Base-by-base conservation (phyloP, 1,284 basidiomycete species). In the Ganoderma lingzhi region DNA sequence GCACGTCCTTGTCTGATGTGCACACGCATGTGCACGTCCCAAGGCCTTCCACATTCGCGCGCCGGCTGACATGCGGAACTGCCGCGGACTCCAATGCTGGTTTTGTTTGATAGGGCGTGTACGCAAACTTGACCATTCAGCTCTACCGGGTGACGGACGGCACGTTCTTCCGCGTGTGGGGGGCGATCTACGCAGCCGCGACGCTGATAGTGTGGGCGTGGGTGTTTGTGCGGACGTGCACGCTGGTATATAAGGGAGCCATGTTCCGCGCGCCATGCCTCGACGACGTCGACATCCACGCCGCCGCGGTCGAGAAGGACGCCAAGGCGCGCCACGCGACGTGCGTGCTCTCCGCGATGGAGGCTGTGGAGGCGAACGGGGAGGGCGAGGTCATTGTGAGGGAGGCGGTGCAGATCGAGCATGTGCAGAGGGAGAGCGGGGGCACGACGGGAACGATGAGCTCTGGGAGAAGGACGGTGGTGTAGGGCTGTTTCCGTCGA, bases 211-310 rank as follows among this genome's bases (percentile, higher is more conserved):
- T 87, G 44, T 90, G 87, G 86, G 12, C 79, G 3, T 75, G 80
- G 64, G 82, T 88, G 55, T 79, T 80, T 19, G 56, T 76, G 17
- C 76, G 81, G 66, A 84, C 82, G 0, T 65, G 82, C 5, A 78
- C 77, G 66, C 81, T 81, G 10, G 70, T 80, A 17, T 70, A 78
- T 14, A 79, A 82, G 65, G 81, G 84, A 17, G 76, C 79, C 32
- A 81, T 88, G 42, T 87, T 86, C 72, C 78, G 77, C 39, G 82
- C 84, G 12, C 83, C 85, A 0, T 83, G 79, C 63, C 60, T 78
- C 63, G 75, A 76, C 62, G 76, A 78, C 53, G 69, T 76, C 28
- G 74, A 78, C 53, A 70, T 70, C 66, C 62, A 58, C 51, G 68
- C 66, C 10, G 68, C 64, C 0, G 56, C 55, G 12, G 12, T 60